phyloP scores from a whole-genome alignment of 441 rosid genomes.

The Brassica balearica region DNA sequence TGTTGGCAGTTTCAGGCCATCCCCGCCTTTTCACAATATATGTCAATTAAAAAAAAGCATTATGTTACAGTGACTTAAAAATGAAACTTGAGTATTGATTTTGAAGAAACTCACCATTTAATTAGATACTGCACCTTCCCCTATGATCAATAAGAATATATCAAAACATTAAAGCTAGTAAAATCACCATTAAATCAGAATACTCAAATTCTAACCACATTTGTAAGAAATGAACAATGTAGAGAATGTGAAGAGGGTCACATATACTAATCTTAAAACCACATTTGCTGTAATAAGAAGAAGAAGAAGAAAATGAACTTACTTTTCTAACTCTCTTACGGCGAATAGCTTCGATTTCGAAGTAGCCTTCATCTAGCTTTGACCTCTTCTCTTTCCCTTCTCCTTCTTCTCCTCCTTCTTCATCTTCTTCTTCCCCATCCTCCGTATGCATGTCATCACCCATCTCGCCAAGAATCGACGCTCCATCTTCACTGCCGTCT shows the following conservation, averaged over 20 bases:
- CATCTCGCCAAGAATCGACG: conserved; percentile 35
- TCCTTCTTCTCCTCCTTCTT: neutral
- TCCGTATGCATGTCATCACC: conserved; percentile 10
- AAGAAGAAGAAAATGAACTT: conserved; percentile 27
- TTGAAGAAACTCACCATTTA: conserved; percentile 75
- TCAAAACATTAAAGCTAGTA: conserved; percentile 26
- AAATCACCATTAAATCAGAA: neutral
- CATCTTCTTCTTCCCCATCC: conserved; percentile 38
- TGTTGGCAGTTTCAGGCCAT: conserved; percentile 95
- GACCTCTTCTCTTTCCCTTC: conserved; percentile 60
- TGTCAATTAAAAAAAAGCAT: conserved; percentile 28
- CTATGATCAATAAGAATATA: conserved; percentile 48
- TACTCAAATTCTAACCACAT: conserved; percentile 8
- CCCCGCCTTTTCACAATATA: conserved; percentile 75
- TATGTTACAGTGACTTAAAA: conserved; percentile 1
- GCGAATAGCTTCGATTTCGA: conserved; percentile 96
- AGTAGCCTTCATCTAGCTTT: conserved; percentile 90
- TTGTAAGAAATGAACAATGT: conserved; percentile 18
- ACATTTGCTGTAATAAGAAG: conserved; percentile 11
- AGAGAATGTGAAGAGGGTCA: neutral
- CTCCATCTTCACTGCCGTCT: conserved; percentile 41
- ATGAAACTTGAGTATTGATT: neutral
- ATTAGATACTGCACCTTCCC: conserved; percentile 96
- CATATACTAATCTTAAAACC: conserved; percentile 6
- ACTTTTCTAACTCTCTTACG: conserved; percentile 93